phyloP scores from a whole-genome alignment of 2,329 filamentous ascomycete species.

The Neocucurbitaria cava region DNA sequence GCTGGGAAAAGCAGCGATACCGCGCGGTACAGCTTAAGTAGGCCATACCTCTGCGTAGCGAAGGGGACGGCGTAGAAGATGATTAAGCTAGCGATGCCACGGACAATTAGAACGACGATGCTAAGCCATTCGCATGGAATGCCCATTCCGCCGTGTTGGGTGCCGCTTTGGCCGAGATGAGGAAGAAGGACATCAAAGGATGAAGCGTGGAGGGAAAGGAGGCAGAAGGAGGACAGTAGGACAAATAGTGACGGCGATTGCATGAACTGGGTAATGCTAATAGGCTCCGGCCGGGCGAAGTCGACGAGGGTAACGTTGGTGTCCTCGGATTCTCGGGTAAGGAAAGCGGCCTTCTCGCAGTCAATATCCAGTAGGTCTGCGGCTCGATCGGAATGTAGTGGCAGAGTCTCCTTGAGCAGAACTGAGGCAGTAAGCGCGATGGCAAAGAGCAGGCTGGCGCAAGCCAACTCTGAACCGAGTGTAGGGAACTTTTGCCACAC shows the following conservation, averaged over 20 bases:
- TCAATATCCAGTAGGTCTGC: constrained; percentile 40
- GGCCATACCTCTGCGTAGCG: constrained; percentile 48
- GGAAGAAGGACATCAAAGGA: constrained; percentile 60
- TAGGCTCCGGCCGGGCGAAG: constrained; percentile 50
- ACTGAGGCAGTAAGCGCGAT: constrained; percentile 51
- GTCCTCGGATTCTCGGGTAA: constrained; percentile 48
- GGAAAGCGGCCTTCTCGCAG: constrained; percentile 57
- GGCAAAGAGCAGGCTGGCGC: constrained; percentile 50
- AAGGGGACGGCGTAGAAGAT: constrained; percentile 49
- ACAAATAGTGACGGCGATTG: constrained; percentile 55
- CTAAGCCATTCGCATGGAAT: constrained; percentile 55
- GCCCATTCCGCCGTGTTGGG: constrained; percentile 54
- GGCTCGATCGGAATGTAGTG: constrained; percentile 29
- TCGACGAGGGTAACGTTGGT: constrained; percentile 43
- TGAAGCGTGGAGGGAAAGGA: constrained; percentile 63
- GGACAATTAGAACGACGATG: constrained; percentile 51
- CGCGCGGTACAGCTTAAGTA: constrained; percentile 53
- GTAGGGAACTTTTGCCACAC: constrained; percentile 54
- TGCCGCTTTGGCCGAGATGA: constrained; percentile 55
- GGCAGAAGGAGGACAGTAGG: constrained; percentile 58
- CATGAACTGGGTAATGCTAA: constrained; percentile 54
- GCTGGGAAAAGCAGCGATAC: constrained; percentile 50
- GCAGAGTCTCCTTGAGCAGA: constrained; percentile 51
- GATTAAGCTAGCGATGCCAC: constrained; percentile 49
- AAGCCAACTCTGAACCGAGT: constrained; percentile 54